Evolutionary conservation across 176 grass and related monocot species (phyloP).

Genomic region (Phragmites australis): DNA sequence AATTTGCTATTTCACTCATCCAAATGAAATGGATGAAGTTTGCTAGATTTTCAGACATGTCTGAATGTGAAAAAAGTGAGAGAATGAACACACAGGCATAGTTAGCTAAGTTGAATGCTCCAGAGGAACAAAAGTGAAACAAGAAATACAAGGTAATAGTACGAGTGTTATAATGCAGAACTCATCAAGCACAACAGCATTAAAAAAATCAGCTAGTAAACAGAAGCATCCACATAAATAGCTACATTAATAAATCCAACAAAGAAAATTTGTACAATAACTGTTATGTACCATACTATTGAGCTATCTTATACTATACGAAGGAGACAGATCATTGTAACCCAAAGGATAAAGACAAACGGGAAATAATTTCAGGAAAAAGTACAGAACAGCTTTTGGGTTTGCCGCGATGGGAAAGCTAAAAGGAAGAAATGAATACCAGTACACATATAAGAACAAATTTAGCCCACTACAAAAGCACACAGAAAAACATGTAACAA

Average conservation of each 20-base stretch:
- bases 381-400: neutral
- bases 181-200: neutral
- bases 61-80: neutral
- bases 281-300: neutral
- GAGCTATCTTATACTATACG: neutral
- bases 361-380: neutral
- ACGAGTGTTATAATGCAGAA: neutral
- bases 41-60: neutral
- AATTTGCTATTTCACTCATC: neutral
- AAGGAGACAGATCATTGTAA: neutral
- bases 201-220: neutral
- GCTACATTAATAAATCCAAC: neutral
- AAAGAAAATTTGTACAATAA: neutral
- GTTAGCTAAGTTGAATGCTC: neutral
- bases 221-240: slow-evolving; percentile 2
- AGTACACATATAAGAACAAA: neutral
- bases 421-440: neutral
- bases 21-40: neutral
- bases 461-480: neutral
- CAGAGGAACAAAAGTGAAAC: neutral
- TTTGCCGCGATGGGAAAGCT: neutral
- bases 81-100: neutral
- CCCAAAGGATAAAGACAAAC: neutral
- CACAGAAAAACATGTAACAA: neutral
- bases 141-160: neutral